Conservation (phyloP, 306 rosid genomes). For the Prunus kanzakura region DNA sequence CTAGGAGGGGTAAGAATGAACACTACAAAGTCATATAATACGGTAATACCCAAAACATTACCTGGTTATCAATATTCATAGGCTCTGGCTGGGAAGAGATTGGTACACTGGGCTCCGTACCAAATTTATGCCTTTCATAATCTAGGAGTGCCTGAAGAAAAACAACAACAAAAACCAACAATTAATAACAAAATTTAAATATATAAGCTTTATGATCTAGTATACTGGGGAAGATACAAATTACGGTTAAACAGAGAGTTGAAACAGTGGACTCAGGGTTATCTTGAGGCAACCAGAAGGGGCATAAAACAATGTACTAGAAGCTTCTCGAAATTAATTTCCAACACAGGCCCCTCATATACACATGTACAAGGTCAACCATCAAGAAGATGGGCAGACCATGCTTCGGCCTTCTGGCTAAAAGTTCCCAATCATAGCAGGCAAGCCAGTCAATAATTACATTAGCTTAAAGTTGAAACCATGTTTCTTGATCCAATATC, state of each 20-base stretch:
- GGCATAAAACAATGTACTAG: neutral
- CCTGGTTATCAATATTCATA: conserved; percentile 70
- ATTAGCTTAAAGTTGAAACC: neutral
- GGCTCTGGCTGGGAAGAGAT: conserved; percentile 72
- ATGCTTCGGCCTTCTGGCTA: neutral
- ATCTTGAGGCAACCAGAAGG: neutral
- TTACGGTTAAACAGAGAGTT: neutral
- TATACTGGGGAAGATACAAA: neutral
- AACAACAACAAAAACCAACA: conserved; percentile 12
- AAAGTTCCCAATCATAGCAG: neutral
- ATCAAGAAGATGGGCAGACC: neutral
- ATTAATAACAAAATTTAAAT: neutral
- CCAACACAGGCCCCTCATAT: neutral
- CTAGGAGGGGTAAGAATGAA: neutral
- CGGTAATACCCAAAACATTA: conserved; percentile 12
- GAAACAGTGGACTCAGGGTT: conserved; percentile 2
- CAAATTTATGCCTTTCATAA: conserved; percentile 83
- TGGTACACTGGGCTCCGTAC: conserved; percentile 72
- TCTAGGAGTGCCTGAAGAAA: conserved; percentile 87
- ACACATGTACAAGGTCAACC: neutral
- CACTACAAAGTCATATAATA: neutral
- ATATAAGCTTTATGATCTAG: neutral
- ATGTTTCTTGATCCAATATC: neutral
- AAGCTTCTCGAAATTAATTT: neutral
- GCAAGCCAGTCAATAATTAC: neutral